These are phyloP conservation scores for Barbarea vulgaris DNA, from an alignment of 345 rosid species.

Conservation along the genomic window DNA sequence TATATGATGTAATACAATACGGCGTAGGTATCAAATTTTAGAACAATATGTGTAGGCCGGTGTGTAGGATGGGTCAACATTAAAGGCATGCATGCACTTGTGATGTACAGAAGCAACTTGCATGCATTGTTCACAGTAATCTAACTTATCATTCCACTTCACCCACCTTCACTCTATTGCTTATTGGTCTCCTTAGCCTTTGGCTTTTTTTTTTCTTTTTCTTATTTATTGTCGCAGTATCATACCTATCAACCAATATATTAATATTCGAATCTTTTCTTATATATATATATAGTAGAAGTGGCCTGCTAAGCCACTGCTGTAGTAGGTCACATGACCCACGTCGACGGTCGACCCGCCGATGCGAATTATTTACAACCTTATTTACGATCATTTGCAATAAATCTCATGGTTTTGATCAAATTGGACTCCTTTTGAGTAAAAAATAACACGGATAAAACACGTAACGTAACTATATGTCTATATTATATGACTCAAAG, in stretches of 20 bases:
- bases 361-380: neutral
- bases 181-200: slow-evolving; percentile 24
- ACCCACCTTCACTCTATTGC: slow-evolving; percentile 34
- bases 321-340: slow-evolving; percentile 14
- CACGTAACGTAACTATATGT: neutral
- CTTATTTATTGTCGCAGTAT: neutral
- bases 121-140: slow-evolving; percentile 31
- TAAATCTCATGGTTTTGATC: neutral
- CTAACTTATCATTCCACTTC: slow-evolving; percentile 40
- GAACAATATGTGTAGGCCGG: slow-evolving; percentile 31
- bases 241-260: slow-evolving; percentile 3
- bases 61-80: slow-evolving; percentile 41
- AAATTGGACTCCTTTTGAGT: neutral
- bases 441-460: neutral
- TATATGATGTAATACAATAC: slow-evolving; percentile 2
- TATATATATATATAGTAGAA: neutral
- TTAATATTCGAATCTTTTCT: slow-evolving; percentile 3
- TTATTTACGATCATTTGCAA: neutral
- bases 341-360: neutral
- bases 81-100: slow-evolving; percentile 41
- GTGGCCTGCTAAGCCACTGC: slow-evolving; percentile 9
- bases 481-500: neutral
- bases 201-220: neutral
- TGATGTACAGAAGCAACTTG: slow-evolving; percentile 34
- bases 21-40: neutral